phyloP scores from a whole-genome alignment of 2,329 filamentous ascomycete species.

The Grosmannia clavigera region DNA sequence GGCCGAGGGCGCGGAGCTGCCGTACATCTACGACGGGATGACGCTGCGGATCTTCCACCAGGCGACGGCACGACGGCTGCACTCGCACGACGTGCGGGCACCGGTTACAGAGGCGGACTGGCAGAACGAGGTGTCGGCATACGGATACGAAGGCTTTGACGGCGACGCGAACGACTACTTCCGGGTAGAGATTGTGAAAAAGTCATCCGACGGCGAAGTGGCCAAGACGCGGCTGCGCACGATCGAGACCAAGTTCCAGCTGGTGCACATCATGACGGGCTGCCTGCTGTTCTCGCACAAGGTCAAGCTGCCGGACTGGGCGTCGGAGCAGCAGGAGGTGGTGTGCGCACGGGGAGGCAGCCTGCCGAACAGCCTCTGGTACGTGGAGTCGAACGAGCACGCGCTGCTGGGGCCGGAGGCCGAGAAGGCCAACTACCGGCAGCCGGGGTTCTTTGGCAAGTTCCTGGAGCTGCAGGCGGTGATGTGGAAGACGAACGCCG shows the following conservation, averaged over 20 bases:
- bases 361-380: conserved; percentile 94
- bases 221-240: conserved; percentile 82
- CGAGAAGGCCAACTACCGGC: conserved; percentile 91
- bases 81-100: conserved; percentile 88
- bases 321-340: conserved; percentile 97
- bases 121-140: conserved; percentile 94
- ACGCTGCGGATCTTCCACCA: conserved; percentile 74
- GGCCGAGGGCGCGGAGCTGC: conserved; percentile 29
- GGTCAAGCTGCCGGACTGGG: conserved; percentile 97
- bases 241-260: conserved; percentile 92
- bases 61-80: conserved; percentile 74
- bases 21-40: conserved; percentile 66
- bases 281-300: conserved; percentile 97
- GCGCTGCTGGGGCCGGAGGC: conserved; percentile 60
- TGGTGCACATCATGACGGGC: conserved; percentile 93
- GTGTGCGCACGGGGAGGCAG: conserved; percentile 88
- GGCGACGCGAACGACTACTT: conserved; percentile 96
- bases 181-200: conserved; percentile 87
- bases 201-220: conserved; percentile 62
- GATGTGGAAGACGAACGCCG: conserved; percentile 98
- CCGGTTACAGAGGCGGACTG: conserved; percentile 80
- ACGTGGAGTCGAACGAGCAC: conserved; percentile 83
- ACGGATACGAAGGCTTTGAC: conserved; percentile 92
- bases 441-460: conserved; percentile 92
- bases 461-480: conserved; percentile 96